These are phyloP conservation scores for Solioccasus polychromus DNA, from an alignment of 768 basidiomycete species.

Conservation along the genomic window DNA sequence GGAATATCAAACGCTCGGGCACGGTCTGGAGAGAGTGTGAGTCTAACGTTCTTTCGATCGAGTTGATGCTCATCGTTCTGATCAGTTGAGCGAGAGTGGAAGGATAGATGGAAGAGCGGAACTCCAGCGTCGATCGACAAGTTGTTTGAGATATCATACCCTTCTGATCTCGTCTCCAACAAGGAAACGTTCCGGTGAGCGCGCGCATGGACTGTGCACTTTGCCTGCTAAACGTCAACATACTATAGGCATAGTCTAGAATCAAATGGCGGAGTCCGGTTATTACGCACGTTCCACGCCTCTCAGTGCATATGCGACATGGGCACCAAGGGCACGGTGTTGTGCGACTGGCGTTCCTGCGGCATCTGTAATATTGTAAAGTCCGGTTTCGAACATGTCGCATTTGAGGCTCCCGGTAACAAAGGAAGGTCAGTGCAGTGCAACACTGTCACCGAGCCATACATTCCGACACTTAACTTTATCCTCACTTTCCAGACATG, in stretches of 20 bases:
- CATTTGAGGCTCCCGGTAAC: slow-evolving; percentile 52
- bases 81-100: slow-evolving; percentile 56
- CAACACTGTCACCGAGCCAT: slow-evolving; percentile 1
- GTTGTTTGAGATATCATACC: slow-evolving; percentile 49
- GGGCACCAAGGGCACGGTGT: slow-evolving; percentile 46
- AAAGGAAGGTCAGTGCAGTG: slow-evolving; percentile 47
- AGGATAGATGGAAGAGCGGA: slow-evolving; percentile 32
- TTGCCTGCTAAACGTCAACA: slow-evolving; percentile 5
- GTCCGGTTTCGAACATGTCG: slow-evolving; percentile 54
- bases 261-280: slow-evolving; percentile 36
- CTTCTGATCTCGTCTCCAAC: slow-evolving; percentile 28
- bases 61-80: slow-evolving; percentile 28
- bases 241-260: slow-evolving; percentile 32
- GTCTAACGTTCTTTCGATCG: slow-evolving; percentile 25
- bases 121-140: slow-evolving; percentile 46
- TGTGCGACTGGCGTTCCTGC: slow-evolving; percentile 62
- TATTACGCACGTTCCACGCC: slow-evolving; percentile 60
- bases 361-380: slow-evolving; percentile 61
- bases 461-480: background rate
- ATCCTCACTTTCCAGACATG: slow-evolving; percentile 40
- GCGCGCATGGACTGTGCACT: background rate
- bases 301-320: slow-evolving; percentile 69
- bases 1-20: slow-evolving; percentile 46
- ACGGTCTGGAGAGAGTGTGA: slow-evolving; percentile 52
- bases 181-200: slow-evolving; percentile 51